phyloP scores from a whole-genome alignment of 2,329 filamentous ascomycete genomes.

The Rosellinia necatrix region DNA sequence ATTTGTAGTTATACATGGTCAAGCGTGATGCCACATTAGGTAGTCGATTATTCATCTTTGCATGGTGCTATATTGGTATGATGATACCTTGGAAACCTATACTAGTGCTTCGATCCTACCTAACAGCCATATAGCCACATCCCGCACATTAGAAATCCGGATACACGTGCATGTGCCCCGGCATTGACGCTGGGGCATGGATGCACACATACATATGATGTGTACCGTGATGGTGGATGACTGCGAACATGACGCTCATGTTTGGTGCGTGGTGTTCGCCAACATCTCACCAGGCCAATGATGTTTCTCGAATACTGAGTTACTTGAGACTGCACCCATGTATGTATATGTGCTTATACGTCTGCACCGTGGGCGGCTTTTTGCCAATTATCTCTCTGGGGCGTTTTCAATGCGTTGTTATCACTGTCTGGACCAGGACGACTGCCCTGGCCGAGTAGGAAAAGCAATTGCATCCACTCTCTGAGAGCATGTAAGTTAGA shows the following conservation, averaged over 20 bases:
- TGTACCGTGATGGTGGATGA: constrained; percentile 7
- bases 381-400: background rate
- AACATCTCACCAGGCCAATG: background rate
- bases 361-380: too few relatives aligned
- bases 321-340: background rate
- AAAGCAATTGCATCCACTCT: constrained; percentile 2
- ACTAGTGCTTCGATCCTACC: too few relatives aligned
- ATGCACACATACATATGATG: constrained; percentile 8
- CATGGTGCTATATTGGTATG: too few relatives aligned
- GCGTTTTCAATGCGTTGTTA: background rate
- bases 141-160: too few relatives aligned
- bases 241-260: constrained; percentile 4
- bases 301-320: background rate
- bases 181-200: constrained; percentile 2
- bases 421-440: too few relatives aligned
- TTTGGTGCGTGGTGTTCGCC: background rate
- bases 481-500: background rate
- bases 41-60: too few relatives aligned
- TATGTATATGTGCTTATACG: too few relatives aligned
- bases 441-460: too few relatives aligned
- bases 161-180: constrained; percentile 15
- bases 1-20: too few relatives aligned
- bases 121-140: too few relatives aligned
- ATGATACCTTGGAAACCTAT: too few relatives aligned
- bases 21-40: too few relatives aligned